These are phyloP conservation scores for Trichoderma reesei DNA, from an alignment of 495 filamentous ascomycete species.

Conservation along the genomic window DNA sequence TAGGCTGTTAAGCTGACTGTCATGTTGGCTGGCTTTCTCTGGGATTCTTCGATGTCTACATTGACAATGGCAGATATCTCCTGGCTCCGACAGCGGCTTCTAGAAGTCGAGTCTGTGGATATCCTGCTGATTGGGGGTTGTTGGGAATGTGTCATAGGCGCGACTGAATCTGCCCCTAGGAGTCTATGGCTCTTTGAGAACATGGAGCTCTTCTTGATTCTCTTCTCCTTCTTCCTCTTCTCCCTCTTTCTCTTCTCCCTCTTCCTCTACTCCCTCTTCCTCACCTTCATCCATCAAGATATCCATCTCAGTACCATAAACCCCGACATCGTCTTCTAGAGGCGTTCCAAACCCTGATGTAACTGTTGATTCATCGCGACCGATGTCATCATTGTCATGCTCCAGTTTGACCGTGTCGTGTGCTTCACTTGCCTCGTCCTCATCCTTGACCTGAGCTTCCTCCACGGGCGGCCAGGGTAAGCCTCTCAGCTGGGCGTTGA, in stretches of 20 bases:
- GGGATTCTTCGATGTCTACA: too few species aligned
- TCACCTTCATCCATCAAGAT: not conserved
- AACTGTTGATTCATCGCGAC: not conserved
- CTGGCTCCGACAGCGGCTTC: too few species aligned
- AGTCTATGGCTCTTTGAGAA: too few species aligned
- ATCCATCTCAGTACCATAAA: not conserved
- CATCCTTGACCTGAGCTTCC: not conserved
- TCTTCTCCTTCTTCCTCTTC: not conserved
- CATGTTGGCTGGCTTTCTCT: not conserved
- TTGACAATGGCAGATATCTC: too few species aligned
- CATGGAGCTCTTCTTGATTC: not conserved
- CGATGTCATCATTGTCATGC: not conserved
- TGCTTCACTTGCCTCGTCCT: not conserved
- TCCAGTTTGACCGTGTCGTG: not conserved
- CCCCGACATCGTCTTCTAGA: not conserved
- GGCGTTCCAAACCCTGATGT: not conserved
- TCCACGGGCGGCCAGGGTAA: not conserved
- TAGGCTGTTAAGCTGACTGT: not conserved
- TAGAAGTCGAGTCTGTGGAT: too few species aligned
- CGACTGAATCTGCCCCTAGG: too few species aligned
- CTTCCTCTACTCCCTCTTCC: too few species aligned
- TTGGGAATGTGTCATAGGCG: too few species aligned
- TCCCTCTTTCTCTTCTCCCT: not conserved
- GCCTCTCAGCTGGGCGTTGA: slow-evolving; percentile 7
- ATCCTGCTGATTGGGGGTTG: too few species aligned